A percentile compares a stretch with the other conserved stretches of the same genome.
These are phyloP conservation scores for Scytalidium lignicola DNA, from an alignment of 2,329 filamentous ascomycete species.

Conservation along the genomic window DNA sequence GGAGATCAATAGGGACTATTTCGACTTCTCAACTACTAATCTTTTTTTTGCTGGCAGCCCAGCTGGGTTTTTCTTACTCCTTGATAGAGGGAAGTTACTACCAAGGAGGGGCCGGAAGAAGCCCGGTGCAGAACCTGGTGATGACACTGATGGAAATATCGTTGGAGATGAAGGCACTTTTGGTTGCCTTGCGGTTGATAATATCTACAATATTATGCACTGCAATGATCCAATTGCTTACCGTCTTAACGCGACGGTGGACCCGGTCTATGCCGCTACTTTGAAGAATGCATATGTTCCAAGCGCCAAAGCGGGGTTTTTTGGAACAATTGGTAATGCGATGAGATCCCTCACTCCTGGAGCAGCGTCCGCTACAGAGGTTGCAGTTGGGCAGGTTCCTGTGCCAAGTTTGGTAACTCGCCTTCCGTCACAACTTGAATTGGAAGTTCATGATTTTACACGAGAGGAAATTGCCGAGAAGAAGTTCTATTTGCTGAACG, in stretches of 20 bases:
- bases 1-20: constrained; percentile 50
- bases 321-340: constrained; percentile 58
- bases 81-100: constrained; percentile 67
- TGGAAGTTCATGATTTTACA: constrained; percentile 93
- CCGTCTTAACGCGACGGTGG: constrained; percentile 84
- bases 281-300: constrained; percentile 78
- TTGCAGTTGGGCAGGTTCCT: constrained; percentile 33
- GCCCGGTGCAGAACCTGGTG: constrained; percentile 63
- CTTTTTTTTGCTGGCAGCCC: constrained; percentile 89
- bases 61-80: constrained; percentile 83
- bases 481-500: constrained; percentile 81
- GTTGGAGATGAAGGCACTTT: constrained; percentile 77
- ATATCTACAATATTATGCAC: constrained; percentile 87
- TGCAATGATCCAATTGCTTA: constrained; percentile 77
- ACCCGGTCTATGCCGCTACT: constrained; percentile 69
- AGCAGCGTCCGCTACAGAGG: constrained; percentile 24
- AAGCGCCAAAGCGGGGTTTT: constrained; percentile 59
- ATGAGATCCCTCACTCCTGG: constrained; percentile 59
- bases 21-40: constrained; percentile 89
- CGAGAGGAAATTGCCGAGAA: constrained; percentile 89
- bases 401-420: constrained; percentile 33
- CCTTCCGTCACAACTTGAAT: constrained; percentile 67
- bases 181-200: constrained; percentile 89
- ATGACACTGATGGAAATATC: constrained; percentile 51
- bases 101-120: constrained; percentile 75